Conservation (phyloP, 2,329 filamentous ascomycete genomes). For the Aspergillus sp. region DNA sequence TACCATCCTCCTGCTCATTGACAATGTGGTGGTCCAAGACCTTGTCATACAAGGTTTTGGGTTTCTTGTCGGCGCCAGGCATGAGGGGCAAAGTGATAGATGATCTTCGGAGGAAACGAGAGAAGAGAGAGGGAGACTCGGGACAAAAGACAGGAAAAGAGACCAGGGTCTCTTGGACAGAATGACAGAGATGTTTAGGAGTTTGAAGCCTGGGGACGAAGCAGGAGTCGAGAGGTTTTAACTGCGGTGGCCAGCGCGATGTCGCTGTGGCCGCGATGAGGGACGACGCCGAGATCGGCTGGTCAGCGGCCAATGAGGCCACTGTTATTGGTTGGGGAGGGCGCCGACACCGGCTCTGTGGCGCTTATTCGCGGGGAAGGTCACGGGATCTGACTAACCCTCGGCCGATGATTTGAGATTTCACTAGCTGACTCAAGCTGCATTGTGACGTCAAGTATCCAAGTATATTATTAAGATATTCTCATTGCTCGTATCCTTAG, state of each 20-base stretch:
- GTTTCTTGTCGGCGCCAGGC: constrained; percentile 69
- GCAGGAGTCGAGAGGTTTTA: background rate
- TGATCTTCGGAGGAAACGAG: background rate
- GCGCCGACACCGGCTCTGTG: constrained; percentile 8
- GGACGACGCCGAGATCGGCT: constrained; percentile 35
- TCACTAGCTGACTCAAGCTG: background rate
- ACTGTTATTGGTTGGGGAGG: constrained; percentile 21
- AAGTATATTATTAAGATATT: too few species aligned
- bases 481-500: background rate
- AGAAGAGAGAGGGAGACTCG: background rate
- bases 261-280: constrained; percentile 31
- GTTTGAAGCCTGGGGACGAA: background rate
- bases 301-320: constrained; percentile 33
- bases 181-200: too few species aligned
- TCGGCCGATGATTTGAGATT: constrained; percentile 8
- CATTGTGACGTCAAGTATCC: background rate
- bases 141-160: background rate
- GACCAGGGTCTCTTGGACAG: too few species aligned
- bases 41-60: constrained; percentile 94
- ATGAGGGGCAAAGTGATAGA: constrained; percentile 51
- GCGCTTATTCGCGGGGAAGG: constrained; percentile 14
- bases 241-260: constrained; percentile 23
- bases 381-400: constrained; percentile 12
- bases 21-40: constrained; percentile 93
- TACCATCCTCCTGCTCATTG: constrained; percentile 92